Evolutionary conservation across 2,329 filamentous ascomycete genomes (phyloP).

Genomic region (Botrytis tulipae): DNA sequence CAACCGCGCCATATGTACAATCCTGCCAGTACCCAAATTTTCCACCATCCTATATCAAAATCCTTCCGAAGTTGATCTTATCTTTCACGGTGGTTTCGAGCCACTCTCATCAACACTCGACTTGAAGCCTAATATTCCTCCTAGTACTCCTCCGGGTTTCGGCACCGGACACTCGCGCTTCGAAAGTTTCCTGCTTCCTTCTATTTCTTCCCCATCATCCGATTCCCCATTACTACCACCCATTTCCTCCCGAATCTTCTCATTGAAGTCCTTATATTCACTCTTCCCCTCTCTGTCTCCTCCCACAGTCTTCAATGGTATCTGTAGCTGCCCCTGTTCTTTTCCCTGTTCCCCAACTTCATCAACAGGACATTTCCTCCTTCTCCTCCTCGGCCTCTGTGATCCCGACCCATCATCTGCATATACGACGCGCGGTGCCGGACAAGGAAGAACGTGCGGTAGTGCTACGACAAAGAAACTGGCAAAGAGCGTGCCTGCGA

Average conservation of each 20-base stretch:
- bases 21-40: background rate
- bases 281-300: conserved; percentile 2
- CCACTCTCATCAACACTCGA: conserved; percentile 30
- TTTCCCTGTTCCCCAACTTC: background rate
- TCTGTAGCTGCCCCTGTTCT: conserved; percentile 32
- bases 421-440: conserved; percentile 71
- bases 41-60: background rate
- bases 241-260: conserved; percentile 40
- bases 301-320: conserved; percentile 22
- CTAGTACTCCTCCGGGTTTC: conserved; percentile 78
- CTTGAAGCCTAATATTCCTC: conserved; percentile 57
- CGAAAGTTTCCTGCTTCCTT: conserved; percentile 22
- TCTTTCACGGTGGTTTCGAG: conserved; percentile 32
- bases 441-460: conserved; percentile 88
- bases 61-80: background rate
- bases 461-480: conserved; percentile 91
- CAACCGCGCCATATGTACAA: background rate
- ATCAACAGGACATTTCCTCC: conserved; percentile 44
- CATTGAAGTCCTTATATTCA: conserved; percentile 20
- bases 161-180: conserved; percentile 86
- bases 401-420: conserved; percentile 55
- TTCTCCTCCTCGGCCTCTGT: conserved; percentile 42
- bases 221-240: conserved; percentile 19
- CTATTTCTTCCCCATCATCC: conserved; percentile 5
- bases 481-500: conserved; percentile 85